phyloP scores from a whole-genome alignment of 169 alveolate species.

The Cryptosporidium canis region DNA sequence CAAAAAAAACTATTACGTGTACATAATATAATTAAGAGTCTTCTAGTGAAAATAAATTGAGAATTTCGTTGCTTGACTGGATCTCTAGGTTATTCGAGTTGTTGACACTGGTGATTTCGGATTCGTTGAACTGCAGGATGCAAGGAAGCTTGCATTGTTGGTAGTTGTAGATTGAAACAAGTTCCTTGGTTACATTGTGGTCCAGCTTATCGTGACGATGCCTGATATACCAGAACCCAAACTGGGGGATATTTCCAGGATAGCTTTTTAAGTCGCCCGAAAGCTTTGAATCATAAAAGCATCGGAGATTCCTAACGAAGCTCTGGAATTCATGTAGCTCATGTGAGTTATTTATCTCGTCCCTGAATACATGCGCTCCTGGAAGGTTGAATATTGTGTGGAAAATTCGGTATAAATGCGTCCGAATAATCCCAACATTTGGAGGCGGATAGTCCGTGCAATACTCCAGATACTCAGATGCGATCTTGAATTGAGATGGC shows the following conservation, averaged over 20 bases:
- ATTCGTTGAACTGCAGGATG: constrained; percentile 27
- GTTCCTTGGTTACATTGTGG: constrained; percentile 26
- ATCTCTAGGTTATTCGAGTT: background rate
- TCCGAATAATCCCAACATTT: constrained; percentile 35
- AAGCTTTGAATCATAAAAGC: background rate
- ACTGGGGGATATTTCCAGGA: constrained; percentile 8
- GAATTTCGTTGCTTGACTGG: background rate
- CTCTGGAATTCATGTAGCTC: constrained; percentile 1
- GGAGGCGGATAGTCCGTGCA: constrained; percentile 74
- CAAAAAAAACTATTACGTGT: background rate
- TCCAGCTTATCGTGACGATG: constrained; percentile 46
- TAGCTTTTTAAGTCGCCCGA: background rate
- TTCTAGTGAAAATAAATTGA: background rate
- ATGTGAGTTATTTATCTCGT: constrained; percentile 31
- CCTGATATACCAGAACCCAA: constrained; percentile 70
- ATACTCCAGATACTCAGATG: constrained; percentile 77
- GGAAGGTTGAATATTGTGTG: constrained; percentile 51
- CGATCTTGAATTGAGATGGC: constrained; percentile 75
- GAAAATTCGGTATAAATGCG: constrained; percentile 53
- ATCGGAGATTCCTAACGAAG: background rate
- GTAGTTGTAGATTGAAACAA: constrained; percentile 27
- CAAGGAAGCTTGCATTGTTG: background rate
- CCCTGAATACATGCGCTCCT: constrained; percentile 42
- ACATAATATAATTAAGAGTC: background rate
- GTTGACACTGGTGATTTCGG: constrained; percentile 10